Percentiles rank a stretch among this genome's conserved stretches.
These are phyloP conservation scores for Nannochloris sp. DNA, from an alignment of 139 green algal genomes.

Conservation along the genomic window DNA sequence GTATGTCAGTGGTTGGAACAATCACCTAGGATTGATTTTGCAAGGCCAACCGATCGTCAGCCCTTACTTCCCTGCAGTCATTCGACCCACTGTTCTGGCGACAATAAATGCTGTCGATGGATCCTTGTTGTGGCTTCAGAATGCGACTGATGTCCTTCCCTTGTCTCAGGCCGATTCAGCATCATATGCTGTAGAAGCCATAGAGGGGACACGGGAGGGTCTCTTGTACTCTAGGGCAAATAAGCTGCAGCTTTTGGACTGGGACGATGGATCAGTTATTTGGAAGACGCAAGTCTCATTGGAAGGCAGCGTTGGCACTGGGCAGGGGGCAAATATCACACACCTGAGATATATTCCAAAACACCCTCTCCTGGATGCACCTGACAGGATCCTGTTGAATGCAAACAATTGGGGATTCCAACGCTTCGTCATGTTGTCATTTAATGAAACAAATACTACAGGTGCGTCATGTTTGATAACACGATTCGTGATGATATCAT, in stretches of 20 bases:
- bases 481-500: not conserved
- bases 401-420: conserved; percentile 16
- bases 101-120: not conserved
- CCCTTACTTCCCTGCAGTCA: conserved; percentile 5
- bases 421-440: not conserved
- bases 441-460: not conserved
- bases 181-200: not conserved
- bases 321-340: conserved; percentile 8
- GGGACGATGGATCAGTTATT: not conserved
- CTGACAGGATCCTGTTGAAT: not conserved
- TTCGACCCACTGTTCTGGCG: not conserved
- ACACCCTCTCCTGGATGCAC: not conserved
- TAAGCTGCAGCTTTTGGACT: conserved; percentile 1
- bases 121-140: not conserved
- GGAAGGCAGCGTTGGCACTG: conserved; percentile 7
- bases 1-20: not conserved
- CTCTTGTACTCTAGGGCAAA: conserved; percentile 3
- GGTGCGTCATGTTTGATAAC: not conserved
- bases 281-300: conserved; percentile 5
- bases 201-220: not conserved
- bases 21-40: conserved; percentile 1
- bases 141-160: conserved; percentile 1
- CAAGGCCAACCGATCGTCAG: conserved; percentile 8
- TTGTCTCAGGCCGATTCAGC: conserved; percentile 3
- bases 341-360: conserved; percentile 1